Conservation (phyloP, 2,329 filamentous ascomycete species). For the Pseudogymnoascus sp. region DNA sequence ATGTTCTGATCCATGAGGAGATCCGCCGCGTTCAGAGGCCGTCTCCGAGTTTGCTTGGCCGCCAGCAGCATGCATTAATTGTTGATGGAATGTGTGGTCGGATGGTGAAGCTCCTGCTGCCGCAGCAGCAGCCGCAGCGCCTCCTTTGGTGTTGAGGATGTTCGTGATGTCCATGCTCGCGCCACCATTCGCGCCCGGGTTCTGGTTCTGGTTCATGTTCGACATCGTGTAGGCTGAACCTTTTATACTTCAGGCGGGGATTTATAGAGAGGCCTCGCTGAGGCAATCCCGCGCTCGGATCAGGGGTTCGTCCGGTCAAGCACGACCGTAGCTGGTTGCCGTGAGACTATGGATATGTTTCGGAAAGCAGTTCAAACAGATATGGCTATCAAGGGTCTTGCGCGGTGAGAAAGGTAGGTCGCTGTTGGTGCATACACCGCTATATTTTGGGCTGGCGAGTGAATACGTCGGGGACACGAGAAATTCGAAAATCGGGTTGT, state of each 20-base stretch:
- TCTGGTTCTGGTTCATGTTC: conserved; percentile 9
- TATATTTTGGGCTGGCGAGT: not conserved
- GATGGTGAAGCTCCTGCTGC: conserved; percentile 21
- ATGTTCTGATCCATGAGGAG: conserved; percentile 30
- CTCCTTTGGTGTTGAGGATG: conserved; percentile 31
- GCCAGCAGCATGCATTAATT: conserved; percentile 27
- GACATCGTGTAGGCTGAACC: conserved; percentile 12
- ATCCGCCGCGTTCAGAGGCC: conserved; percentile 28
- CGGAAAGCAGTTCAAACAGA: not conserved
- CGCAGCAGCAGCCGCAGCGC: conserved; percentile 24
- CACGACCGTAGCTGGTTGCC: not conserved
- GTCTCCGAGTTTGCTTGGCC: conserved; percentile 28
- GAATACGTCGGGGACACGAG: not conserved
- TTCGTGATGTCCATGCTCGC: conserved; percentile 30
- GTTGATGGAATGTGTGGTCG: conserved; percentile 29
- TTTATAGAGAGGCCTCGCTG: not conserved
- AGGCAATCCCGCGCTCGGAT: conserved; percentile 23
- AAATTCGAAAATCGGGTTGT: not conserved
- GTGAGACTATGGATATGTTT: conserved; percentile 1
- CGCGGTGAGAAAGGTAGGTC: not conserved
- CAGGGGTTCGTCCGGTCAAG: conserved; percentile 25
- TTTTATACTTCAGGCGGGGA: conserved; percentile 20
- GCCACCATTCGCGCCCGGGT: conserved; percentile 9
- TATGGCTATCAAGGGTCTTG: not conserved
- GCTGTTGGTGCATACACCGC: not conserved